phyloP scores from a whole-genome alignment of 331 rosid species.

The Acacia pycnantha region DNA sequence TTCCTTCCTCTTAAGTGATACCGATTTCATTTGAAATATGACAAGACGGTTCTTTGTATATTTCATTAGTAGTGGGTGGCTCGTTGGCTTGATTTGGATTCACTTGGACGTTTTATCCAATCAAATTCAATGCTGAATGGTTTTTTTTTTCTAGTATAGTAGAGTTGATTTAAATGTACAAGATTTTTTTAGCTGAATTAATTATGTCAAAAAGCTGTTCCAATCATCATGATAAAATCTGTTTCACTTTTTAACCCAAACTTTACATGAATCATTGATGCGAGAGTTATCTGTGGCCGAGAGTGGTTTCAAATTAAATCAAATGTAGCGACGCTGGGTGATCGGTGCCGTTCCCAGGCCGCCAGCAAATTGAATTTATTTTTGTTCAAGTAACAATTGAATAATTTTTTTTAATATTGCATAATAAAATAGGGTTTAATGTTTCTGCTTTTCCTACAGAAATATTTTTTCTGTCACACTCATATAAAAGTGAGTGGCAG shows the following conservation, averaged over 20 bases:
- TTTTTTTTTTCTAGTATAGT: no score
- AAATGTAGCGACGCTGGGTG: no score
- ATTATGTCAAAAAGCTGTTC: neutral
- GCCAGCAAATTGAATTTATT: neutral
- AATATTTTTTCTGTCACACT: no score
- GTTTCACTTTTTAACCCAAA: neutral
- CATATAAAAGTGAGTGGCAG: no score
- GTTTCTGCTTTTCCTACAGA: no score
- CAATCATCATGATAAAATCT: neutral
- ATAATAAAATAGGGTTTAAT: no score
- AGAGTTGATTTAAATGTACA: neutral
- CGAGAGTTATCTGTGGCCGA: no score
- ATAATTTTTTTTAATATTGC: neutral
- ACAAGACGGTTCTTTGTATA: neutral
- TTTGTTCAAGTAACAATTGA: neutral
- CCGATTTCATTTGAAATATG: no score
- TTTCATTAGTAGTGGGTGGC: neutral
- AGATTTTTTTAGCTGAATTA: neutral
- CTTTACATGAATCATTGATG: neutral
- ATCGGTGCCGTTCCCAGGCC: no score
- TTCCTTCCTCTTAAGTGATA: no score
- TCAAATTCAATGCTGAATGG: neutral
- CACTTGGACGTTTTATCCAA: neutral
- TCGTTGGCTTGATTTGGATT: neutral
- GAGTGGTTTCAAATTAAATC: no score